A percentile compares a stretch with the other conserved stretches of the same genome.
Conservation (phyloP, 345 rosid species). For the Arabidopsis thaliana region TAIR10.1 NC_003075.7:10503501-10504000, state of each 20-base stretch:
- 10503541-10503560: constrained; percentile 94
- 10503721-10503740: constrained; percentile 89
- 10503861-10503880: constrained; percentile 40
- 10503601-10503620: not conserved
- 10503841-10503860: constrained; percentile 99
- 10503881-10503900: constrained; percentile 10
- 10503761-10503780: constrained; percentile 78
- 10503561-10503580: constrained; percentile 90
- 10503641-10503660: constrained; percentile 20
- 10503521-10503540: constrained; percentile 95
- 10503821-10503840: constrained; percentile 99
- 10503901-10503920: constrained; percentile 9
- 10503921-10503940: constrained; percentile 27
- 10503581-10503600: constrained; percentile 72
- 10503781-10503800: constrained; percentile 99
- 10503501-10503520: constrained; percentile 97
- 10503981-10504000: constrained; percentile 86
- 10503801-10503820: constrained; percentile 95
- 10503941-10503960: constrained; percentile 82
- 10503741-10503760: constrained; percentile 87
- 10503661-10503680: constrained; percentile 75
- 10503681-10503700: constrained; percentile 92
- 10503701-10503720: constrained; percentile 96
- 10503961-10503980: constrained; percentile 83
- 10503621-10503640: not conserved